Evolutionary conservation across 2,329 filamentous ascomycete species (phyloP).

Genomic region (Fonsecaea multimorphosa): DNA sequence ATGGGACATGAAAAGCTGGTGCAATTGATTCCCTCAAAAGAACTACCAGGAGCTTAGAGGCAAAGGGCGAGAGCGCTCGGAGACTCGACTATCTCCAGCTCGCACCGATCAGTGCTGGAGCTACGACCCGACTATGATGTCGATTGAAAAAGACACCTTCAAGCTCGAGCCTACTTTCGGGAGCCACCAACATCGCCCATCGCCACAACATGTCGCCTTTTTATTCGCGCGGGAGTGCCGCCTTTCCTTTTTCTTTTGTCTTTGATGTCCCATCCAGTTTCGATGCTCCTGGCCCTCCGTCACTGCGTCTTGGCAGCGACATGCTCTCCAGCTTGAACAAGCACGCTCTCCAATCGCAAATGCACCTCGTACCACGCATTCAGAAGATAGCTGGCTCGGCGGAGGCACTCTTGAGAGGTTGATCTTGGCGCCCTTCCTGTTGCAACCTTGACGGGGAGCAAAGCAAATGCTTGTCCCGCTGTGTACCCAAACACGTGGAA

Average conservation of each 20-base stretch:
- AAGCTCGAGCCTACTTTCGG: not conserved
- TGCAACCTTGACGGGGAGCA: not conserved
- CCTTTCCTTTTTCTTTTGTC: not conserved
- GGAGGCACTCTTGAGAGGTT: not conserved
- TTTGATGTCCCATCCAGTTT: not conserved
- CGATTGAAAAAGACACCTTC: not conserved
- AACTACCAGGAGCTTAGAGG: not conserved
- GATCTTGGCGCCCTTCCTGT: constrained; percentile 13
- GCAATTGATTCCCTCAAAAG: not conserved
- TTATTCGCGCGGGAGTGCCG: not conserved
- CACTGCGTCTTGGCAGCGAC: not conserved
- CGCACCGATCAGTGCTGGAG: not conserved
- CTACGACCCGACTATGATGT: not conserved
- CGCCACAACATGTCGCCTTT: not conserved
- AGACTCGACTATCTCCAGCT: not conserved
- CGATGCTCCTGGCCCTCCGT: not conserved
- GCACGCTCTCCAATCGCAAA: constrained; percentile 11
- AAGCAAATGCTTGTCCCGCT: not conserved
- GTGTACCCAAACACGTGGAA: constrained; percentile 26
- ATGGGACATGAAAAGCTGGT: not conserved
- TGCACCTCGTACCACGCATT: constrained; percentile 12
- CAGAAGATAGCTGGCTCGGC: not conserved
- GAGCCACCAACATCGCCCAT: not conserved
- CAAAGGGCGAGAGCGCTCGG: not conserved
- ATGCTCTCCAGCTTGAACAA: not conserved